A percentile compares a stretch with the other conserved stretches of the same genome.
phyloP scores from a whole-genome alignment of 2,329 filamentous ascomycete species.

The Stemphylium lycopersici region DNA sequence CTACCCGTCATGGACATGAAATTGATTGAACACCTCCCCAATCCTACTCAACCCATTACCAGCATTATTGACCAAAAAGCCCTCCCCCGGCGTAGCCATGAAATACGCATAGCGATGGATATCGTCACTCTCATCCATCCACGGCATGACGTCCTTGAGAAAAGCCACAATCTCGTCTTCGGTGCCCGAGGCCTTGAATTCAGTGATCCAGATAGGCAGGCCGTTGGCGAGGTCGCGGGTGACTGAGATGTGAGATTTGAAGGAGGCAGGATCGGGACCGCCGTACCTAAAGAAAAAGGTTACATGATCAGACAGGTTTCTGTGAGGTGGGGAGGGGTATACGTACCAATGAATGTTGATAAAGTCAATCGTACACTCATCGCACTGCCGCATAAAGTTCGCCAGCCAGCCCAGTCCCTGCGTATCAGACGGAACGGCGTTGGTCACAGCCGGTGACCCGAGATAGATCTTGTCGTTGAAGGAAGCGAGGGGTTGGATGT shows the following conservation, averaged over 20 bases:
- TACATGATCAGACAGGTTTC: too few relatives aligned
- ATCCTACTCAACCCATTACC: slow-evolving; percentile 23
- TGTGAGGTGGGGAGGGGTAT: background rate
- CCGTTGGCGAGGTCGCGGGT: slow-evolving; percentile 58
- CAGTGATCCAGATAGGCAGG: slow-evolving; percentile 47
- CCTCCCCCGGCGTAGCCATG: slow-evolving; percentile 22
- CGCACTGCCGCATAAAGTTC: slow-evolving; percentile 36
- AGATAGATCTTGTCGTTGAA: slow-evolving; percentile 32
- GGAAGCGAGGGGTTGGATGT: slow-evolving; percentile 26
- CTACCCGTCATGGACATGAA: background rate
- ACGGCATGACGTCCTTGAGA: slow-evolving; percentile 38
- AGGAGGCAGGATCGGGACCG: slow-evolving; percentile 29
- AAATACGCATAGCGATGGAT: slow-evolving; percentile 43
- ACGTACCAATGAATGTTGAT: slow-evolving; percentile 42
- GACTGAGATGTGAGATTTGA: slow-evolving; percentile 44
- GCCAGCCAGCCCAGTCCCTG: slow-evolving; percentile 35
- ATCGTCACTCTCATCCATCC: slow-evolving; percentile 36
- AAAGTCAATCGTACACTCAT: slow-evolving; percentile 43
- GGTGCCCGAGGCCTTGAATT: slow-evolving; percentile 33
- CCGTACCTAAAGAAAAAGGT: slow-evolving; percentile 25
- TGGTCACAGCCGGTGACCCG: slow-evolving; percentile 42
- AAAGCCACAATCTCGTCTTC: slow-evolving; percentile 30
- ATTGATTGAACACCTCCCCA: slow-evolving; percentile 19
- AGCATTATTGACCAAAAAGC: slow-evolving; percentile 22
- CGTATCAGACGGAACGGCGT: slow-evolving; percentile 15